Evolutionary conservation across 2,329 filamentous ascomycete genomes (phyloP).

Genomic region (Aspergillus ochraceoroseus): DNA sequence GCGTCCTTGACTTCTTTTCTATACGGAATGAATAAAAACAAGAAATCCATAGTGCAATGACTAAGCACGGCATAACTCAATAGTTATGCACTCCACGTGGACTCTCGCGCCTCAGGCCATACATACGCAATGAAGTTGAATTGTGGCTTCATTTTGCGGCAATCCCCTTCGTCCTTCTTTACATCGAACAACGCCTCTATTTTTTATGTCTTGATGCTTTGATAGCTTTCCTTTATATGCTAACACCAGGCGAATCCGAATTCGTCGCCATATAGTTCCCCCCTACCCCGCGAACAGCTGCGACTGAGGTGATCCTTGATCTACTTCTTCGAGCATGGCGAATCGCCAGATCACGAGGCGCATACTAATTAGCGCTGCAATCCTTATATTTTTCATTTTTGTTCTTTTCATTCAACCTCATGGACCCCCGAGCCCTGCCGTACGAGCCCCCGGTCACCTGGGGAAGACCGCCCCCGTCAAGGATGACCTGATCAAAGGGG

Average conservation of each 20-base stretch:
- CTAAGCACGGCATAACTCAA: too few relatives aligned
- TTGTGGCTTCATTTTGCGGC: neutral
- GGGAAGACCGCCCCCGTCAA: slow-evolving; percentile 29
- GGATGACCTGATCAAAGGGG: slow-evolving; percentile 41
- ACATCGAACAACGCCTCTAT: too few relatives aligned
- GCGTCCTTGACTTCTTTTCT: too few relatives aligned
- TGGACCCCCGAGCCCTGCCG: slow-evolving; percentile 36
- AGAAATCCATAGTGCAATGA: too few relatives aligned
- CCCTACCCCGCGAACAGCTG: slow-evolving; percentile 3
- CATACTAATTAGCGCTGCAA: slow-evolving; percentile 32
- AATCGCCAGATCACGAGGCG: slow-evolving; percentile 34
- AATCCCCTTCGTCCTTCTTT: neutral
- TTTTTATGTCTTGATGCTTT: slow-evolving; percentile 5
- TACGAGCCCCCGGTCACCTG: slow-evolving; percentile 41
- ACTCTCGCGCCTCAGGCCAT: slow-evolving; percentile 3
- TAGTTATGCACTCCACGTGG: too few relatives aligned
- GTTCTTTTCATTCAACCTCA: slow-evolving; percentile 38
- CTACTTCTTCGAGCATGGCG: slow-evolving; percentile 26
- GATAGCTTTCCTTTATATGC: neutral
- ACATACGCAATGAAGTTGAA: slow-evolving; percentile 6
- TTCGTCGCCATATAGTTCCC: neutral
- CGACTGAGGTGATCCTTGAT: neutral
- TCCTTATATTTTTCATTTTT: slow-evolving; percentile 35
- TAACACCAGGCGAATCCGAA: neutral
- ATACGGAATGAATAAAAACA: too few relatives aligned